phyloP scores from a whole-genome alignment of 176 grass and related monocot genomes.

The Juncus inflexus region DNA sequence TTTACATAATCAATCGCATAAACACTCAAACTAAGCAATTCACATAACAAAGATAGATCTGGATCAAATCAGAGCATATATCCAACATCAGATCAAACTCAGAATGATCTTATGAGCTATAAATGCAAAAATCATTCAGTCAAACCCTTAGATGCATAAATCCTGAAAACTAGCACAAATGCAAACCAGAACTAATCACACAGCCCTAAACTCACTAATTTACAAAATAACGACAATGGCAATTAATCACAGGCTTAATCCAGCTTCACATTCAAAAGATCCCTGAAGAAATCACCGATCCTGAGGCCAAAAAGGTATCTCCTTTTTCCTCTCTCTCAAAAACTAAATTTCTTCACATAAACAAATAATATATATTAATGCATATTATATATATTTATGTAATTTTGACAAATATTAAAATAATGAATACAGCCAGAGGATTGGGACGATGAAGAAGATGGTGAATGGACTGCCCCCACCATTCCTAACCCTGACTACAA shows the following conservation, averaged over 20 bases:
- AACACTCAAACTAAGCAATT: neutral
- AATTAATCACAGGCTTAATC: too few species aligned
- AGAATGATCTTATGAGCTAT: too few species aligned
- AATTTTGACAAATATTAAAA: conserved; percentile 12
- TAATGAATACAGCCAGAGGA: conserved; percentile 76
- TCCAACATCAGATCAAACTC: conserved; percentile 9
- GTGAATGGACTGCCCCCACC: conserved; percentile 86
- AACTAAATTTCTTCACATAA: too few species aligned
- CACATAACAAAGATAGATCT: neutral
- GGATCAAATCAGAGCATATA: neutral
- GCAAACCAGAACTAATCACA: neutral
- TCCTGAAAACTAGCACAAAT: too few species aligned
- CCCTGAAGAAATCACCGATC: conserved; percentile 62
- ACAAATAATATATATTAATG: neutral
- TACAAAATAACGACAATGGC: neutral
- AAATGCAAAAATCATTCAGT: too few species aligned
- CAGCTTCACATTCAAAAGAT: too few species aligned
- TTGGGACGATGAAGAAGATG: conserved; percentile 96
- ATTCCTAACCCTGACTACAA: conserved; percentile 94
- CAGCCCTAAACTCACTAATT: neutral
- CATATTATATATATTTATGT: neutral
- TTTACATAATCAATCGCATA: neutral
- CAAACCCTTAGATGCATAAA: too few species aligned
- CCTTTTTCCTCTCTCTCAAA: neutral
- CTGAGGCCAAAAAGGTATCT: conserved; percentile 86